Evolutionary conservation across 306 rosid genomes (phyloP).

Genomic region (Canavalia gladiata): DNA sequence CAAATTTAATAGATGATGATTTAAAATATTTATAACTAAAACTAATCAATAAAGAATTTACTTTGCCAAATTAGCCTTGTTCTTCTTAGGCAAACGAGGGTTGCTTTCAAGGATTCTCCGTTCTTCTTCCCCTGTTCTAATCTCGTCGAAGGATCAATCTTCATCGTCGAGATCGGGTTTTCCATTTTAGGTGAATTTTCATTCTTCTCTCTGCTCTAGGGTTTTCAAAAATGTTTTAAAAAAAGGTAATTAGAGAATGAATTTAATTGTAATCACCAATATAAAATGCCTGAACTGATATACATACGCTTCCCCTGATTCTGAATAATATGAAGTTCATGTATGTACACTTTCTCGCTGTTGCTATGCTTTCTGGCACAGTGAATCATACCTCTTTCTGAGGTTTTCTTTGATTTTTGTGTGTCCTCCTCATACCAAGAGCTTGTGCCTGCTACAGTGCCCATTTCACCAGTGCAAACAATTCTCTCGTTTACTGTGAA

Average conservation of each 20-base stretch:
- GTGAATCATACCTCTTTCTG: background rate
- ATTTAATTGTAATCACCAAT: background rate
- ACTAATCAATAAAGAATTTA: background rate
- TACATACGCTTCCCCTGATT: conserved; percentile 30
- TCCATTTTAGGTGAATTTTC: conserved; percentile 41
- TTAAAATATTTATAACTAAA: background rate
- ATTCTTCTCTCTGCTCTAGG: conserved; percentile 36
- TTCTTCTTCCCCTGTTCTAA: conserved; percentile 22
- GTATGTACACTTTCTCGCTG: conserved; percentile 11
- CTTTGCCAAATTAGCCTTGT: background rate
- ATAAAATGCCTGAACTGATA: conserved; percentile 19
- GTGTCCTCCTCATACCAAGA: conserved; percentile 17
- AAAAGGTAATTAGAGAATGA: conserved; percentile 6
- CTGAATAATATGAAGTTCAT: conserved; percentile 30
- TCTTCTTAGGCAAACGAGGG: background rate
- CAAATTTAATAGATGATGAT: background rate
- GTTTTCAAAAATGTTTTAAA: conserved; percentile 16
- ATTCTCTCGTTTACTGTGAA: background rate
- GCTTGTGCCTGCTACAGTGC: conserved; percentile 19
- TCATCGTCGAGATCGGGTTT: conserved; percentile 4
- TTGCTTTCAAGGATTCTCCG: conserved; percentile 2
- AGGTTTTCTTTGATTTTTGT: conserved; percentile 30
- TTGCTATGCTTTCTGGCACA: conserved; percentile 7
- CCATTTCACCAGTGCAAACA: background rate
- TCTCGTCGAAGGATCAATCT: conserved; percentile 22